These are phyloP conservation scores for Davidsoniella neocaledoniae DNA, from an alignment of 2,329 filamentous ascomycete genomes.

Conservation along the genomic window DNA sequence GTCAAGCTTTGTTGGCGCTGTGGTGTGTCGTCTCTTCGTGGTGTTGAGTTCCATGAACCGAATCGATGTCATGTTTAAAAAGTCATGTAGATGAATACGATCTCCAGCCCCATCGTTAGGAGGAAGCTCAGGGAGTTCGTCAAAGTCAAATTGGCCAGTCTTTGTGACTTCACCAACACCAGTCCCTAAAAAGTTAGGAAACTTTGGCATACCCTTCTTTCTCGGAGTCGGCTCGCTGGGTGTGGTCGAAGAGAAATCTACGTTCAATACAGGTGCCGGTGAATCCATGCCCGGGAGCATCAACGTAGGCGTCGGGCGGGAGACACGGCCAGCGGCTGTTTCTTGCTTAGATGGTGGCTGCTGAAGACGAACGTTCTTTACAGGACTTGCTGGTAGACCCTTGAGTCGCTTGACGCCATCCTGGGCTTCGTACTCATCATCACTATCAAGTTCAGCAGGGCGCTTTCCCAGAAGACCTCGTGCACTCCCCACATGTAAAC, in stretches of 20 bases:
- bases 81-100: conserved; percentile 72
- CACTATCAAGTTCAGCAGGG: conserved; percentile 51
- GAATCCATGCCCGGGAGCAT: conserved; percentile 21
- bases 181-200: conserved; percentile 1
- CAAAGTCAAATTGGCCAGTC: conserved; percentile 20
- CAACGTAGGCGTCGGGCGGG: conserved; percentile 24
- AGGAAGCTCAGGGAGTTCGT: conserved; percentile 19
- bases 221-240: conserved; percentile 29
- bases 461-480: conserved; percentile 59
- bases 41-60: conserved; percentile 98
- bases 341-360: conserved; percentile 53
- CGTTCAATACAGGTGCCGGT: conserved; percentile 17
- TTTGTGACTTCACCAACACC: conserved; percentile 16
- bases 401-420: conserved; percentile 53
- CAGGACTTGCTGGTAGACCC: conserved; percentile 55
- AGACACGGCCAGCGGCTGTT: conserved; percentile 42
- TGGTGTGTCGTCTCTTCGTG: conserved; percentile 78
- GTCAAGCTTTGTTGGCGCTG: conserved; percentile 37
- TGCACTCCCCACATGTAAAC: conserved; percentile 58
- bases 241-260: conserved; percentile 25
- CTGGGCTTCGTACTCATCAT: conserved; percentile 40
- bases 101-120: conserved; percentile 30
- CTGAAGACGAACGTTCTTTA: conserved; percentile 56
- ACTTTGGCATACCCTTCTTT: conserved; percentile 6
- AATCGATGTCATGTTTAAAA: conserved; percentile 88